A percentile compares a stretch with the other conserved stretches of the same genome.
Evolutionary conservation across 2,329 filamentous ascomycete genomes (phyloP).

Genomic region (Cladosporium halotolerans): DNA sequence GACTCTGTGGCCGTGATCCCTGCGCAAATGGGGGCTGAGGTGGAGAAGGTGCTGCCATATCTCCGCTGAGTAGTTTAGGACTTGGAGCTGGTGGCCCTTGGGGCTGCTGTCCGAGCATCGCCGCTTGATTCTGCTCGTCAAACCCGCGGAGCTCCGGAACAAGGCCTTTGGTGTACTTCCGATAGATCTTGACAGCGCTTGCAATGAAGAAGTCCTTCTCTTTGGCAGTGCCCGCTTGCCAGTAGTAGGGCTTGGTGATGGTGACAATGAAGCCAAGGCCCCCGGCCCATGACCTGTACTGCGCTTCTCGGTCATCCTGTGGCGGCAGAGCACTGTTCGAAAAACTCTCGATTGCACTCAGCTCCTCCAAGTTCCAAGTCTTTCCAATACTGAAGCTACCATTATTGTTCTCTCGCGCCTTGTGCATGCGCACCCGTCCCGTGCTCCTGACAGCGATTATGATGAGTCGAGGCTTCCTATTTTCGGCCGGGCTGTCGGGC

Average conservation of each 20-base stretch:
- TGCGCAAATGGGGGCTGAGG: conserved; percentile 26
- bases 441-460: conserved; percentile 91
- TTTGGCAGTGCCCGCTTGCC: conserved; percentile 87
- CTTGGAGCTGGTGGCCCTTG: conserved; percentile 1
- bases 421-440: conserved; percentile 89
- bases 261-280: conserved; percentile 81
- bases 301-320: conserved; percentile 53
- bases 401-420: conserved; percentile 90
- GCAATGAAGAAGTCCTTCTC: conserved; percentile 99
- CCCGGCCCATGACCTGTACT: conserved; percentile 68
- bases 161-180: conserved; percentile 88
- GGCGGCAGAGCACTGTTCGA: conserved; percentile 42
- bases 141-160: conserved; percentile 76
- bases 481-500: conserved; percentile 62
- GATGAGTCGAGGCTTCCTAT: conserved; percentile 85
- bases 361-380: conserved; percentile 93
- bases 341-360: conserved; percentile 77
- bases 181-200: conserved; percentile 91
- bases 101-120: conserved; percentile 46
- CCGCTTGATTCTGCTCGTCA: conserved; percentile 68
- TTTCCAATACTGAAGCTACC: conserved; percentile 96
- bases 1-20: conserved; percentile 22
- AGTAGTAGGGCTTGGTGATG: conserved; percentile 92
- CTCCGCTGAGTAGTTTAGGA: not conserved
- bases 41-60: conserved; percentile 7